Percentiles rank a stretch among this genome's conserved stretches.
Evolutionary conservation across 768 basidiomycete species (phyloP).

Genomic region (Cystofilobasidium bisporidii): DNA sequence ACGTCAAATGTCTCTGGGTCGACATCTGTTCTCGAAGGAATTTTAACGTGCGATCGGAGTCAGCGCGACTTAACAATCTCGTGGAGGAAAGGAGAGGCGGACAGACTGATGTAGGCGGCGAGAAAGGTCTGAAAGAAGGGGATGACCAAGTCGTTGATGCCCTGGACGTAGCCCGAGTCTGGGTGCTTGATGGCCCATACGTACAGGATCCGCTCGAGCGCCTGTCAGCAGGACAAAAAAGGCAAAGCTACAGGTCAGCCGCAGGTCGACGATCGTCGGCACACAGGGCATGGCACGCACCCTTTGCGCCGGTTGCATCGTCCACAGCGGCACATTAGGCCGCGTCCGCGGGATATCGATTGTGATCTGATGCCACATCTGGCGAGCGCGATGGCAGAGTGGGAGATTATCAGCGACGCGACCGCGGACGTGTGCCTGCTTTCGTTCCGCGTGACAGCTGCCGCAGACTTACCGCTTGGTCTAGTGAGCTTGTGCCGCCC

Average conservation of each 20-base stretch:
- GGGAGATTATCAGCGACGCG: background rate
- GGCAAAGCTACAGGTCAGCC: background rate
- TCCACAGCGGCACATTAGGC: slow-evolving; percentile 85
- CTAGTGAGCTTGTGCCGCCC: slow-evolving; percentile 70
- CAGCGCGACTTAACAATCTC: no score
- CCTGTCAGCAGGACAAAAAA: slow-evolving; percentile 44
- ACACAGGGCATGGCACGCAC: no score
- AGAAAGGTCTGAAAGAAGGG: slow-evolving; percentile 98
- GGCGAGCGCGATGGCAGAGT: no score
- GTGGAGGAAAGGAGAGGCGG: no score
- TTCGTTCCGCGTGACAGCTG: no score
- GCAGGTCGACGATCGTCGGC: background rate
- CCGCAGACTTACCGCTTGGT: slow-evolving; percentile 52
- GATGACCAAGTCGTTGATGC: slow-evolving; percentile 95
- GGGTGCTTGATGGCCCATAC: slow-evolving; percentile 99
- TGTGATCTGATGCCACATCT: slow-evolving; percentile 99
- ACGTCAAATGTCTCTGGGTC: slow-evolving; percentile 87
- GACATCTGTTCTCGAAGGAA: no score
- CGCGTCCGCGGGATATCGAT: slow-evolving; percentile 95
- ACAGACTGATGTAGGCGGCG: slow-evolving; percentile 90
- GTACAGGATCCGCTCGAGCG: slow-evolving; percentile 87
- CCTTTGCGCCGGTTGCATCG: slow-evolving; percentile 77
- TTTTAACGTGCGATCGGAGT: no score
- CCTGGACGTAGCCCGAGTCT: slow-evolving; percentile 96
- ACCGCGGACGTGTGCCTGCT: background rate